Percentiles rank a stretch among this genome's conserved stretches.
Conservation (phyloP, 768 basidiomycete species). For the Boletus subparvulus region DNA sequence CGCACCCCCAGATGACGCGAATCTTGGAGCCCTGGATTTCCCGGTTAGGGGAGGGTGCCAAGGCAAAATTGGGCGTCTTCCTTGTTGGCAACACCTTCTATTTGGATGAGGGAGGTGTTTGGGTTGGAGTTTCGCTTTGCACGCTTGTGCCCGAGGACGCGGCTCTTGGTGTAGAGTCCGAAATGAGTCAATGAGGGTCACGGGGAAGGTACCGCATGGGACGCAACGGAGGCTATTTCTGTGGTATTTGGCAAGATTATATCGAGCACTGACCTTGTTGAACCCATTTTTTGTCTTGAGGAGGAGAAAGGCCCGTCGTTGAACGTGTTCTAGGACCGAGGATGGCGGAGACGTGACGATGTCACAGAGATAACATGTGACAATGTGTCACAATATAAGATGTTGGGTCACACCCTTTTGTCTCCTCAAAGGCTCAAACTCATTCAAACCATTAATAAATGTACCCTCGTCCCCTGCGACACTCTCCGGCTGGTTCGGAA, state of each 20-base stretch:
- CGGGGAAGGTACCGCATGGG: neutral
- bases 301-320: conserved; percentile 19
- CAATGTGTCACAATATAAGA: conserved; percentile 17
- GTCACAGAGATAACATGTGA: conserved; percentile 30
- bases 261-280: conserved; percentile 64
- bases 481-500: conserved; percentile 44
- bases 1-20: conserved; percentile 97
- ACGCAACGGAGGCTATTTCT: neutral
- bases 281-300: conserved; percentile 63
- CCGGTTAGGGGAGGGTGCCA: conserved; percentile 74
- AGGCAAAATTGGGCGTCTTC: conserved; percentile 98
- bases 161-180: conserved; percentile 95
- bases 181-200: neutral
- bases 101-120: conserved; percentile 94
- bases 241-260: neutral
- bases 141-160: conserved; percentile 97
- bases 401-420: neutral
- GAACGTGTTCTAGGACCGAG: conserved; percentile 21
- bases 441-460: conserved; percentile 49
- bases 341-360: conserved; percentile 21
- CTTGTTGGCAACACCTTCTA: conserved; percentile 93
- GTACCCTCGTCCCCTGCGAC: conserved; percentile 48
- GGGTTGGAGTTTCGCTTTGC: conserved; percentile 95
- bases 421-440: conserved; percentile 38
- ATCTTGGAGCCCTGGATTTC: conserved; percentile 93